These are phyloP conservation scores for Citrullus mucosospermus DNA, from an alignment of 306 rosid species.

Conservation along the genomic window DNA sequence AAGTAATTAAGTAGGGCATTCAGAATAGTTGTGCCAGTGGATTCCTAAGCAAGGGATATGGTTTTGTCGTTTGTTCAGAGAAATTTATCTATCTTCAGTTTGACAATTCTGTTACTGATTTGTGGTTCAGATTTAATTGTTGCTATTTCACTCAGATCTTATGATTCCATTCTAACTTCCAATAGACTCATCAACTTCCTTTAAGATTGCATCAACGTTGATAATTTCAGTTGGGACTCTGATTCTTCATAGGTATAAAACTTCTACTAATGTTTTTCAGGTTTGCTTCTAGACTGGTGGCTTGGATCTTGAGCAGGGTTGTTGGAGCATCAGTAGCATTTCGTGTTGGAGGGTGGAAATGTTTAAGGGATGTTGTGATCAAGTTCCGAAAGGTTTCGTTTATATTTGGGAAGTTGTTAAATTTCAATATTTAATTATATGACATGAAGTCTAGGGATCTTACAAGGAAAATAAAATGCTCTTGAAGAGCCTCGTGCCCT, in stretches of 20 bases:
- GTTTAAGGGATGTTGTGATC: constrained; percentile 74
- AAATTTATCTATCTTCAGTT: background rate
- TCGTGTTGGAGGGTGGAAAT: constrained; percentile 93
- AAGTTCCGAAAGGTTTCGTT: constrained; percentile 74
- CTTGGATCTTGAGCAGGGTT: constrained; percentile 82
- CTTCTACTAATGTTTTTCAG: constrained; percentile 25
- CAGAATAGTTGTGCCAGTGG: background rate
- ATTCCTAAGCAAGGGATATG: background rate
- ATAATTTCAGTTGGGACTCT: background rate
- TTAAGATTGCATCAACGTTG: background rate
- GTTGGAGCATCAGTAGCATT: constrained; percentile 83
- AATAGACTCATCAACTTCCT: background rate
- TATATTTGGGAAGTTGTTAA: background rate
- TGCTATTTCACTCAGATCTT: background rate
- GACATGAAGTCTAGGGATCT: background rate
- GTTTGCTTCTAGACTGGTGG: constrained; percentile 74
- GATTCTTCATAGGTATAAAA: background rate
- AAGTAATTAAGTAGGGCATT: background rate
- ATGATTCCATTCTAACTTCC: background rate
- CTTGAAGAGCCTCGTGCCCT: background rate
- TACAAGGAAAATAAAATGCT: background rate
- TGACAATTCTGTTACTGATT: background rate
- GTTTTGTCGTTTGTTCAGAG: background rate
- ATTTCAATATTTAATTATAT: background rate
- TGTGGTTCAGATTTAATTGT: background rate